Base-by-base conservation (phyloP, 306 rosid genomes). In the Lagenaria siceraria region DNA sequence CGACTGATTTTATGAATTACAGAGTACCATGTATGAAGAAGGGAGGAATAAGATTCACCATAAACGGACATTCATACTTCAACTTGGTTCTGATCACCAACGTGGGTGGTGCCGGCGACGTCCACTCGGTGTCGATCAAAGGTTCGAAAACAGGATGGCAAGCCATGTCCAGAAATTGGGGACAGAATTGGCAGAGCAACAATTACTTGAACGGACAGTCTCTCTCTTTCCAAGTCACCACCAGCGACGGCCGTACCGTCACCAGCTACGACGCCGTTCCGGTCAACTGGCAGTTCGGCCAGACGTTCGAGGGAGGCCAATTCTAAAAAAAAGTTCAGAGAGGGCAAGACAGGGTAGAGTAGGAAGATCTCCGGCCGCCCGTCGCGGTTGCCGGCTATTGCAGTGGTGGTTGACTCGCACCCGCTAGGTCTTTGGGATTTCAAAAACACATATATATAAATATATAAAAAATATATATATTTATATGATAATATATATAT, bases 121-220 rank as follows among this genome's bases (percentile, higher is more conserved):
- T 91, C 13, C 93, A 85, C 74, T 58, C 96, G 9, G 91, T 88
- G 25, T 93, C 97, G 18, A 89, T 93, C 80, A 93, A 93, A 79
- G 97, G 98, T 27, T 93, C 97, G 1, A 88, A 71, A 81, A 70
- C 91, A 42, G 90, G 89, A 4, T 93, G 98, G 96, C 96, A 90
- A 80, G 6, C 91, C 10, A 90, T 91, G 98, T 93, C 98, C 53
- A 90, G 97, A 14, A 93, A 91, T 38, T 90, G 97, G 98, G 97
- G 97, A 1, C 97, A 91, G 81, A 93, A 91, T 66, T 93, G 98
- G 98, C 98, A 93, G 29, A 91, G 97, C 85, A 93, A 90, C 83
- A 87, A 91, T 1, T 88, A 87, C 74, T 90, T 91, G 78, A 86
- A 91, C 33, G 98, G 98, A 29, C 97, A 91, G 70, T 35, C 75